Conservation (phyloP, 2,329 filamentous ascomycete genomes). For the Ophiocordyceps camponoti-floridani region DNA sequence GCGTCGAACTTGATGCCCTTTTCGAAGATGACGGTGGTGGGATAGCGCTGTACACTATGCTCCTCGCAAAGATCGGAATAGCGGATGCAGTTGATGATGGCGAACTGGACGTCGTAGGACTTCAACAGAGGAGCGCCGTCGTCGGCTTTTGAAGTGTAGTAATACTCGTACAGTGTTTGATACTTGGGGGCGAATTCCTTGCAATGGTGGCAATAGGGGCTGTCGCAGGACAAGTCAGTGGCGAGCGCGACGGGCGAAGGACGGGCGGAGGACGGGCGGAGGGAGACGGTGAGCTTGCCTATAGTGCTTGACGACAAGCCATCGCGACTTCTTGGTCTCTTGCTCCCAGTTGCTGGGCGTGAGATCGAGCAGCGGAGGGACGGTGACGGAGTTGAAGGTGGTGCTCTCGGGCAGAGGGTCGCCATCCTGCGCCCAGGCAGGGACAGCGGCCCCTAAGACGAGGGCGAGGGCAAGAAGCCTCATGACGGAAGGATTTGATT, state of each 20-base stretch:
- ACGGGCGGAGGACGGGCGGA: too few species aligned
- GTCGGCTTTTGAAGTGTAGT: slow-evolving; percentile 67
- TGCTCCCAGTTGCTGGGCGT: slow-evolving; percentile 37
- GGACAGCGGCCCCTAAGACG: slow-evolving; percentile 22
- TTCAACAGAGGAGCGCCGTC: slow-evolving; percentile 46
- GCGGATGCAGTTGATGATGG: slow-evolving; percentile 67
- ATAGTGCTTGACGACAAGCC: slow-evolving; percentile 44
- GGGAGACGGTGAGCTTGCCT: slow-evolving; percentile 29
- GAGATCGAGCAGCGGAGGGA: slow-evolving; percentile 47
- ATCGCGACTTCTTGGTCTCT: slow-evolving; percentile 34
- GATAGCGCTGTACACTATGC: slow-evolving; percentile 51
- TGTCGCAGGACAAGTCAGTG: slow-evolving; percentile 13
- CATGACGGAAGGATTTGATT: slow-evolving; percentile 8
- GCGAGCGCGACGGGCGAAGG: not conserved
- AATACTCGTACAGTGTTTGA: slow-evolving; percentile 91
- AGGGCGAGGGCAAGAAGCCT: slow-evolving; percentile 22
- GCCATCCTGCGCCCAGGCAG: slow-evolving; percentile 12
- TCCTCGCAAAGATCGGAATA: slow-evolving; percentile 61
- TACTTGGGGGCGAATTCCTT: slow-evolving; percentile 63
- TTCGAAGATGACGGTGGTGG: slow-evolving; percentile 64
- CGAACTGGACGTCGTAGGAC: slow-evolving; percentile 84
- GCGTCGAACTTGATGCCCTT: slow-evolving; percentile 51
- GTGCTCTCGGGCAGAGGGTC: slow-evolving; percentile 26
- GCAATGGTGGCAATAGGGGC: slow-evolving; percentile 55
- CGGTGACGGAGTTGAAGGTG: slow-evolving; percentile 46